Conservation (phyloP, 257 asterid species). For the Salvia hispanica region DNA sequence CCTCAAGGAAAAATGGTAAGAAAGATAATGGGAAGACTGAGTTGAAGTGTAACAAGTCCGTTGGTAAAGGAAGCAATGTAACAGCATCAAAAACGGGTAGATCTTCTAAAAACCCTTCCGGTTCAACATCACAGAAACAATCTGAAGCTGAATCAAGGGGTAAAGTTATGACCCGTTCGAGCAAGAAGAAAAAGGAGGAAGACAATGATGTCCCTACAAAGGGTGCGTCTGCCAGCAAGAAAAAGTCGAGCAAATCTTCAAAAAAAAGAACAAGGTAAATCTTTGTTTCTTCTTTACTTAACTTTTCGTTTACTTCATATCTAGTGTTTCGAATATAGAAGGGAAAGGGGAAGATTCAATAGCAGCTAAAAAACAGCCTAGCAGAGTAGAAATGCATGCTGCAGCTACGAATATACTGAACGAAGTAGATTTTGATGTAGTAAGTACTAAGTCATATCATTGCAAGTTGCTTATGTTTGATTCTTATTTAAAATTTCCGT, state of each 20-base stretch:
- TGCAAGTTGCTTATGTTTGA: conserved; percentile 4
- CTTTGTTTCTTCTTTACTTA: background rate
- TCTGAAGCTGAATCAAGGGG: conserved; percentile 48
- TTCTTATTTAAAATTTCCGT: conserved; percentile 11
- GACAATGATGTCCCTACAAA: conserved; percentile 39
- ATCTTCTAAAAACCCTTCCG: conserved; percentile 47
- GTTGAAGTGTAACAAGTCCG: conserved; percentile 50
- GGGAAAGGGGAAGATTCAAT: conserved; percentile 50
- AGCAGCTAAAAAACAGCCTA: conserved; percentile 61
- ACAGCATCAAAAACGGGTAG: conserved; percentile 51
- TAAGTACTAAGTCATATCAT: conserved; percentile 41
- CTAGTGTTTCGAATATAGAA: conserved; percentile 24
- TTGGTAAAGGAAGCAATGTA: conserved; percentile 43
- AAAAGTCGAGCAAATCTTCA: conserved; percentile 48
- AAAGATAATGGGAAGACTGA: too few relatives aligned
- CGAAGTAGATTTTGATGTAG: conserved; percentile 82
- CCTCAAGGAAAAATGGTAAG: conserved; percentile 47
- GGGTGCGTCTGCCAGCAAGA: conserved; percentile 55
- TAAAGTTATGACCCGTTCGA: conserved; percentile 38
- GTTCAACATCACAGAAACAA: conserved; percentile 54
- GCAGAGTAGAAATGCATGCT: conserved; percentile 60
- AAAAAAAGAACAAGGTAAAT: conserved; percentile 53
- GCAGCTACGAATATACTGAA: conserved; percentile 65
- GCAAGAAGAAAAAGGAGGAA: conserved; percentile 58
- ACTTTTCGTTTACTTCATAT: background rate